These are phyloP conservation scores for Globisporangium okanoganense DNA, from an alignment of 352 stramenopile species.

Conservation along the genomic window DNA sequence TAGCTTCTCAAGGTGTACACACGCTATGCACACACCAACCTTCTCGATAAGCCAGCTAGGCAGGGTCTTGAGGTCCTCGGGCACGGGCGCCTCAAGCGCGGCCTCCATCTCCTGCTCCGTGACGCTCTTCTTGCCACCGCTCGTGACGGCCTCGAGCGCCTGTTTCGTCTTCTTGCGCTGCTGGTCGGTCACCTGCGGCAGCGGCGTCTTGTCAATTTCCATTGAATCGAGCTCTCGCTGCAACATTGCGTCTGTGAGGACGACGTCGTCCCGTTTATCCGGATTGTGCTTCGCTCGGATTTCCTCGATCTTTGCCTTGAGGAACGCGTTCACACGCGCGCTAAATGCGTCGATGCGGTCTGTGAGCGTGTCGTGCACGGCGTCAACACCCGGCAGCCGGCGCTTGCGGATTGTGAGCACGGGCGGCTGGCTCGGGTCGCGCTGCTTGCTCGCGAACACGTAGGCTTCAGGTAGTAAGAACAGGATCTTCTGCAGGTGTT, in stretches of 20 bases:
- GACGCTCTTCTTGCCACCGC: not conserved
- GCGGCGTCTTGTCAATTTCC: conserved; percentile 28
- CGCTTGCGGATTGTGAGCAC: conserved; percentile 56
- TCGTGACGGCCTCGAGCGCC: conserved; percentile 13
- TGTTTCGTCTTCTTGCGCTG: conserved; percentile 10
- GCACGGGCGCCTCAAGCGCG: conserved; percentile 57
- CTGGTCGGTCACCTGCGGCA: conserved; percentile 26
- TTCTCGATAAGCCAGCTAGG: conserved; percentile 77
- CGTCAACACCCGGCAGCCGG: conserved; percentile 22
- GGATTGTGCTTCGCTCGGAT: conserved; percentile 9
- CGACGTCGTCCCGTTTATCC: not conserved
- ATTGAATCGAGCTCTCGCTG: conserved; percentile 30
- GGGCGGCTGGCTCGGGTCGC: conserved; percentile 28
- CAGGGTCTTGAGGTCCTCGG: conserved; percentile 58
- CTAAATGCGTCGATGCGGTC: conserved; percentile 48
- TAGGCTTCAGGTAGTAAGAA: conserved; percentile 50
- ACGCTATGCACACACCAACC: conserved; percentile 8
- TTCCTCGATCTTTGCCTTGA: conserved; percentile 18
- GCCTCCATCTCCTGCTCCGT: conserved; percentile 31
- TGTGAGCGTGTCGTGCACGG: conserved; percentile 32
- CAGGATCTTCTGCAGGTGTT: conserved; percentile 58
- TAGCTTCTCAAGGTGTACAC: not conserved
- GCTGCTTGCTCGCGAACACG: conserved; percentile 39
- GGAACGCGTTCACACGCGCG: conserved; percentile 27
- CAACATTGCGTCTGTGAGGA: conserved; percentile 30